A percentile compares a stretch with the other conserved stretches of the same genome.
These are phyloP conservation scores for Phlyctochytrium bullatum DNA, from an alignment of 192 early-diverging fungal genomes.

Conservation along the genomic window DNA sequence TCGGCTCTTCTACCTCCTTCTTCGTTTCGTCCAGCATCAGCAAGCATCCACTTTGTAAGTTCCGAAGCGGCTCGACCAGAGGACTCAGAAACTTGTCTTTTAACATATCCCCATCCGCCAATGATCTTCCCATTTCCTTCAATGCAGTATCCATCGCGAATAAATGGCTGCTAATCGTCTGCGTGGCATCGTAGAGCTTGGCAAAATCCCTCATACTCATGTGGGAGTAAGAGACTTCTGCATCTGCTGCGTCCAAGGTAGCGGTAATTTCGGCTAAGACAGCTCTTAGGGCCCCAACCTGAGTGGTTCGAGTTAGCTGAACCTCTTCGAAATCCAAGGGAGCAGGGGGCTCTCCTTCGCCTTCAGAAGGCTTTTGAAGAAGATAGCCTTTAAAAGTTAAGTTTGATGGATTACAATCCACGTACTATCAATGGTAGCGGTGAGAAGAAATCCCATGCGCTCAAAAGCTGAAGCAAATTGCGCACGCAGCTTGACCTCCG, in stretches of 20 bases:
- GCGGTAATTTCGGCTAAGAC: slow-evolving; percentile 10
- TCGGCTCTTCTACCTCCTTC: not conserved
- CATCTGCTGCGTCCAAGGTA: slow-evolving; percentile 4
- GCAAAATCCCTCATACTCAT: slow-evolving; percentile 12
- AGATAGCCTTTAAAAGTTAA: slow-evolving; percentile 4
- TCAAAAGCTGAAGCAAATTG: not conserved
- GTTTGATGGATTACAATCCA: no score
- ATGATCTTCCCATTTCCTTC: not conserved
- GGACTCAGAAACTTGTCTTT: not conserved
- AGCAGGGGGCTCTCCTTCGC: not conserved
- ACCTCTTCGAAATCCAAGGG: not conserved
- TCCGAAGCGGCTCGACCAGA: not conserved
- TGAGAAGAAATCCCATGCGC: not conserved
- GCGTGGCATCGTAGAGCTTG: not conserved
- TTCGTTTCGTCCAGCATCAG: not conserved
- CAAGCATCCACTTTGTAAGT: not conserved
- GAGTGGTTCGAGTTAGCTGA: not conserved
- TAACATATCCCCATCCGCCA: not conserved
- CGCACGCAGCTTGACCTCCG: not conserved
- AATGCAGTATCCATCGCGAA: slow-evolving; percentile 12
- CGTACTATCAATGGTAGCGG: not conserved
- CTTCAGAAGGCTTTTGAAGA: not conserved
- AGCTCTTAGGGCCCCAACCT: slow-evolving; percentile 2
- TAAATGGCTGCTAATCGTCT: slow-evolving; percentile 12
- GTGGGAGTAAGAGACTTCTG: slow-evolving; percentile 21